Conservation (phyloP, 345 rosid species). For the Eucalyptus marginata region DNA sequence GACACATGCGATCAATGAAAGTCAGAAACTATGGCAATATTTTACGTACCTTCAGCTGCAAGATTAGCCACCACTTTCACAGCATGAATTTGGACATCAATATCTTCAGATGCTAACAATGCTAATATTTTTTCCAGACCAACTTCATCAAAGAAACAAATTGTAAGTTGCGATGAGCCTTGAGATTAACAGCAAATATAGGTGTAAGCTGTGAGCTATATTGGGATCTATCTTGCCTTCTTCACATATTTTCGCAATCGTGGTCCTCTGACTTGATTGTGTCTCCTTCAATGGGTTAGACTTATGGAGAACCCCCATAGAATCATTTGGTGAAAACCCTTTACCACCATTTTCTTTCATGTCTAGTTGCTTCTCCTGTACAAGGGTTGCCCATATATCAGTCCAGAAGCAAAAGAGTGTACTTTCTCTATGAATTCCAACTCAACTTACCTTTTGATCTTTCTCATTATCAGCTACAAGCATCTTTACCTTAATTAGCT, state of each 20-base stretch:
- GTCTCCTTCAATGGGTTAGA: slow-evolving; percentile 47
- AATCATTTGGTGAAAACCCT: slow-evolving; percentile 30
- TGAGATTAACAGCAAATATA: not conserved
- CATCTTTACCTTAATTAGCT: slow-evolving; percentile 51
- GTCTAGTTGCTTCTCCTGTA: slow-evolving; percentile 35
- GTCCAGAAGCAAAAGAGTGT: not conserved
- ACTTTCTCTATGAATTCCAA: not conserved
- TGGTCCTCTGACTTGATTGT: slow-evolving; percentile 64
- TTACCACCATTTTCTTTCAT: slow-evolving; percentile 40
- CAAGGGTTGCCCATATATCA: not conserved
- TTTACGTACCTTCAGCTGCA: slow-evolving; percentile 79
- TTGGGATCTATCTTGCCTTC: slow-evolving; percentile 42
- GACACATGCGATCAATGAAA: not conserved
- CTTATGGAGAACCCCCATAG: slow-evolving; percentile 24
- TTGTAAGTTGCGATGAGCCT: not conserved
- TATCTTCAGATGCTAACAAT: slow-evolving; percentile 66
- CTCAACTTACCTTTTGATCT: slow-evolving; percentile 35
- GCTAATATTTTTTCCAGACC: slow-evolving; percentile 83
- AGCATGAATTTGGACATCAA: slow-evolving; percentile 82
- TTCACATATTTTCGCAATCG: slow-evolving; percentile 89
- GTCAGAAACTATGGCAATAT: not conserved
- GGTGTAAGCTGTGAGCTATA: not conserved
- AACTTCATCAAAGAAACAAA: slow-evolving; percentile 28
- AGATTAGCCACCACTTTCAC: slow-evolving; percentile 94
- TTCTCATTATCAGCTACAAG: slow-evolving; percentile 33